Percentiles rank a stretch among this genome's conserved stretches.
These are phyloP conservation scores for Phoma sp. DNA, from an alignment of 2,329 filamentous ascomycete genomes.

Conservation along the genomic window DNA sequence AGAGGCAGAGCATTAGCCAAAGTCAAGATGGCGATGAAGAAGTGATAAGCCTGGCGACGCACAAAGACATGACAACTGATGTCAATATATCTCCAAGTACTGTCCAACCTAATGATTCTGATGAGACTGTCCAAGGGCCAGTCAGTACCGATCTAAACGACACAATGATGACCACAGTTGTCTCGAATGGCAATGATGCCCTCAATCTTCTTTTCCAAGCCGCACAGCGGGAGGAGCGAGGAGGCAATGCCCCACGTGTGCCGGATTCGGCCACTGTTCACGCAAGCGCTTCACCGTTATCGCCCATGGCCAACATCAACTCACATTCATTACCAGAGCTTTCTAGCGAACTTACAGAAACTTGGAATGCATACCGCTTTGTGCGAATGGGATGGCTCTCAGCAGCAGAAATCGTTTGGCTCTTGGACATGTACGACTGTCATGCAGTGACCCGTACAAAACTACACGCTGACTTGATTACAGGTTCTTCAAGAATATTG, in stretches of 20 bases:
- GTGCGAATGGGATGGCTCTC: neutral
- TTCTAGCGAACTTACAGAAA: neutral
- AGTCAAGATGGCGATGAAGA: neutral
- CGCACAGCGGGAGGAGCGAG: neutral
- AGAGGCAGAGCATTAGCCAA: neutral
- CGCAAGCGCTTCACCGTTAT: neutral
- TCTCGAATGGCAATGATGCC: conserved; percentile 1
- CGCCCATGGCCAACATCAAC: too few relatives aligned
- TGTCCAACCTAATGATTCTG: neutral
- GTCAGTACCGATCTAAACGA: neutral
- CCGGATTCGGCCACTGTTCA: neutral
- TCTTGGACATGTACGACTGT: neutral
- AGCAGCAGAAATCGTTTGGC: neutral
- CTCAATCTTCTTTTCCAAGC: neutral
- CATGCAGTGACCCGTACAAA: too few relatives aligned
- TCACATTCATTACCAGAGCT: neutral
- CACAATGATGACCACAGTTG: neutral
- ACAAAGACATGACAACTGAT: neutral
- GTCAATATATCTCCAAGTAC: neutral
- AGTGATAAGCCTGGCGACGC: neutral
- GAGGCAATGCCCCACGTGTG: neutral
- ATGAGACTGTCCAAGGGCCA: neutral
- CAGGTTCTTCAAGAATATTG: neutral
- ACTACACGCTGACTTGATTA: neutral
- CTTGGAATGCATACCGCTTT: neutral